Base-by-base conservation (phyloP, 768 basidiomycete species). In the Russula vinacea region DNA sequence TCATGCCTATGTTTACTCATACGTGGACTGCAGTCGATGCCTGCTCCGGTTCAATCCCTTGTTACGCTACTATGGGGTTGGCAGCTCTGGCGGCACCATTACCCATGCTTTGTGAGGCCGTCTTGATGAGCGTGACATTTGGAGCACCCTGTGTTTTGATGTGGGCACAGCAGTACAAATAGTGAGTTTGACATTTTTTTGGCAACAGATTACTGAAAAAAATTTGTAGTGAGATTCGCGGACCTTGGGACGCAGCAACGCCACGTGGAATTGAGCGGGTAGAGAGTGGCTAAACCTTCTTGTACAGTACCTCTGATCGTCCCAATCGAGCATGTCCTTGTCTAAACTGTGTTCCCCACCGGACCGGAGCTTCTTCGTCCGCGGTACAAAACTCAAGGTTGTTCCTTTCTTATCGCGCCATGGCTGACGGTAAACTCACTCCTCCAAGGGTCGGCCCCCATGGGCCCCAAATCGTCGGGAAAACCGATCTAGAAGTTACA, bases 121-220 rank as follows among this genome's bases (percentile, higher is more conserved):
- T 79, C 32, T 78, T 88, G 45, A 67, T 79, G 40, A 82, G 83
- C 60, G 80, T 89, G 24, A 87, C 86, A 11, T 86, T 94, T 72
- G 72, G 86, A 50, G 90, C 88, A 11, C 92, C 92, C 14, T 87
- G 77, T 24, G 76, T 89, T 47, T 76, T 92, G 50, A 80, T 94
- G 61, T 92, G 91, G 89, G 92, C 90, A 4, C 90, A 94, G 76
- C 81, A 81, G 73, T 92, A 84, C 78, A 94, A 94, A 79, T 93
- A 94, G 90, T 86, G 71, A 44, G 63, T 47, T 2, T 44, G 7
- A 17, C 26, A 10, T 45, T 45, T 9, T 57, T 17, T 16, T 10
- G 14, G 24, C 2, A 0, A 11, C 16, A 39, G 26, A 55, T 29
- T 29, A 37, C 60, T 45, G 24, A 64, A 61, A 47, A 60, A n/a